Percentiles rank a stretch among this genome's conserved stretches.
Evolutionary conservation across 805 yeast species (phyloP).

Genomic region (Saccharomyces paradoxus): DNA sequence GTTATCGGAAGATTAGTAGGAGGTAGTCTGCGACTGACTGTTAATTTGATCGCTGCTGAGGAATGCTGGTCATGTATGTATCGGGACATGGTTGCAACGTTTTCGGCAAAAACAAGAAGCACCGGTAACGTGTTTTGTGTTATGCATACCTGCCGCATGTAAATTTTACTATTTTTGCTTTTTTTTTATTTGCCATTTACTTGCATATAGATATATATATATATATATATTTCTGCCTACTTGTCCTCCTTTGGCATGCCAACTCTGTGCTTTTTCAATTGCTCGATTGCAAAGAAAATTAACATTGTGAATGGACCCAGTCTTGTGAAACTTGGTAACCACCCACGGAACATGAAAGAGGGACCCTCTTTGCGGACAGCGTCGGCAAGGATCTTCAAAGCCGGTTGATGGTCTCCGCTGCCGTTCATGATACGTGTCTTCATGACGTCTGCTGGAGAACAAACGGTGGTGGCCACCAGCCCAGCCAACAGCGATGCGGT

Average conservation of each 20-base stretch:
- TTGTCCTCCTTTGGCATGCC: constrained; percentile 35
- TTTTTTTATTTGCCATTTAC: background rate
- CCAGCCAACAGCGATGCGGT: constrained; percentile 76
- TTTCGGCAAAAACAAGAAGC: background rate
- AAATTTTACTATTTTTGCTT: background rate
- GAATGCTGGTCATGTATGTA: background rate
- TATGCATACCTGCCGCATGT: background rate
- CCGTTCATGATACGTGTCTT: constrained; percentile 83
- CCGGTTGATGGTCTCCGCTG: constrained; percentile 34
- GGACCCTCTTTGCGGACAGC: constrained; percentile 67
- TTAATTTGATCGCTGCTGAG: background rate
- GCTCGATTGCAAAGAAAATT: constrained; percentile 61
- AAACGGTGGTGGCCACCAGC: constrained; percentile 80
- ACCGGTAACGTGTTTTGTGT: background rate
- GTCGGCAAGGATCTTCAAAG: constrained; percentile 40
- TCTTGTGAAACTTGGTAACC: constrained; percentile 82
- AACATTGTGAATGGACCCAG: constrained; percentile 76
- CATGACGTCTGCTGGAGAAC: constrained; percentile 88
- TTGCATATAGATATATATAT: background rate
- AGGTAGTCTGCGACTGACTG: background rate
- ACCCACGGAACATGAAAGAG: constrained; percentile 79
- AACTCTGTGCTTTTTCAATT: constrained; percentile 45
- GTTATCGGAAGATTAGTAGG: background rate
- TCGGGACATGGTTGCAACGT: background rate
- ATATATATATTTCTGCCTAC: background rate